Evolutionary conservation across 2,329 filamentous ascomycete genomes (phyloP).

Genomic region (Tothia fuscella): DNA sequence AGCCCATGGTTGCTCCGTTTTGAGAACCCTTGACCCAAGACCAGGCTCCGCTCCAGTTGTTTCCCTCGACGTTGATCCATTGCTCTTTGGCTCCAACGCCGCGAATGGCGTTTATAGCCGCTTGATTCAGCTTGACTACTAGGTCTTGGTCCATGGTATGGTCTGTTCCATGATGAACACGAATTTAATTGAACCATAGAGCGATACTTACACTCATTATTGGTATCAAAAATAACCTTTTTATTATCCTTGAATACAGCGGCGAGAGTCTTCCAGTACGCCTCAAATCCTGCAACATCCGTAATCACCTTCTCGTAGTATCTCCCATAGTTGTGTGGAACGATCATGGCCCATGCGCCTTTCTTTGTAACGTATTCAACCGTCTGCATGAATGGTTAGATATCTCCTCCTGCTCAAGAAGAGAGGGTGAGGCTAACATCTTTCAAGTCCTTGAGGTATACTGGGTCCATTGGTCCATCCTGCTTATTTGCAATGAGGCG

Average conservation of each 20-base stretch:
- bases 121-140: conserved; percentile 36
- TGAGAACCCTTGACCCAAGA: conserved; percentile 40
- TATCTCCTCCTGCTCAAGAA: not conserved
- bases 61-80: conserved; percentile 50
- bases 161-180: conserved; percentile 9
- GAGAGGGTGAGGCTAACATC: not conserved
- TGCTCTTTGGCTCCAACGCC: conserved; percentile 34
- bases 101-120: conserved; percentile 34
- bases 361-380: conserved; percentile 37
- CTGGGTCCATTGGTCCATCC: conserved; percentile 31
- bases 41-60: conserved; percentile 34
- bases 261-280: conserved; percentile 33
- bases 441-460: conserved; percentile 24
- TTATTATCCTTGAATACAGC: conserved; percentile 27
- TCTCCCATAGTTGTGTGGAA: conserved; percentile 40
- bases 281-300: conserved; percentile 28
- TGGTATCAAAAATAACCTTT: conserved; percentile 35
- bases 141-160: conserved; percentile 33
- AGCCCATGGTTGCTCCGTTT: conserved; percentile 33
- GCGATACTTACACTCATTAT: conserved; percentile 28
- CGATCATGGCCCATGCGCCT: conserved; percentile 36
- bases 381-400: conserved; percentile 17
- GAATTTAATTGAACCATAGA: conserved; percentile 1
- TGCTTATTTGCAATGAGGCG: conserved; percentile 39
- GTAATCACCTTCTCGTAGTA: conserved; percentile 36